Conservation (phyloP, 768 basidiomycete species). For the Tylopilus subfusipes region DNA sequence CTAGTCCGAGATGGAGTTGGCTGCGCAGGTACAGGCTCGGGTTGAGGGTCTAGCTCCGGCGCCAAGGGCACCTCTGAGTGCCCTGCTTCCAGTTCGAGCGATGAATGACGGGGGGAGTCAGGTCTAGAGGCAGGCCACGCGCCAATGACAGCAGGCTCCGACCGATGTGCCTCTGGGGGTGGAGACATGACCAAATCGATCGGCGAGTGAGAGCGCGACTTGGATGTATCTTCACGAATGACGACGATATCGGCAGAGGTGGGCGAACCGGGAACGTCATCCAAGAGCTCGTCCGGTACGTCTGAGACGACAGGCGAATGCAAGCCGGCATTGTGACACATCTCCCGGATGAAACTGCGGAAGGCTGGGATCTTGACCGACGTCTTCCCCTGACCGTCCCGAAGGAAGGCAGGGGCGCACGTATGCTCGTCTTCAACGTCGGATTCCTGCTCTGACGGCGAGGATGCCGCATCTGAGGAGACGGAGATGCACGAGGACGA, state of each 20-base stretch:
- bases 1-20: slow-evolving; percentile 8
- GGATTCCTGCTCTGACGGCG: slow-evolving; percentile 41
- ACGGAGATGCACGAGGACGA: slow-evolving; percentile 42
- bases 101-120: slow-evolving; percentile 27
- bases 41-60: slow-evolving; percentile 1
- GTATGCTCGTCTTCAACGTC: slow-evolving; percentile 50
- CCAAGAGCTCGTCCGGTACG: slow-evolving; percentile 8
- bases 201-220: slow-evolving; percentile 43
- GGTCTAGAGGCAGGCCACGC: slow-evolving; percentile 42
- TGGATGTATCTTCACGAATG: slow-evolving; percentile 14
- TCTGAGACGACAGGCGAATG: slow-evolving; percentile 13
- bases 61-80: slow-evolving; percentile 8
- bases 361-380: slow-evolving; percentile 32
- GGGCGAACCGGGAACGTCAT: slow-evolving; percentile 11
- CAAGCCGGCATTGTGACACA: slow-evolving; percentile 15
- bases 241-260: slow-evolving; percentile 1
- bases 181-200: slow-evolving; percentile 45
- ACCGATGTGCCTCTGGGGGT: slow-evolving; percentile 14
- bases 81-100: slow-evolving; percentile 10
- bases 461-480: slow-evolving; percentile 34
- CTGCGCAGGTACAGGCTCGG: slow-evolving; percentile 2
- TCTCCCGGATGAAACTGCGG: slow-evolving; percentile 30
- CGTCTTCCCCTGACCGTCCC: slow-evolving; percentile 12
- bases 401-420: slow-evolving; percentile 14
- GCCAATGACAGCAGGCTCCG: slow-evolving; percentile 40